These are phyloP conservation scores for Solanum ossicruentum DNA, from an alignment of 257 asterid species.

Conservation along the genomic window DNA sequence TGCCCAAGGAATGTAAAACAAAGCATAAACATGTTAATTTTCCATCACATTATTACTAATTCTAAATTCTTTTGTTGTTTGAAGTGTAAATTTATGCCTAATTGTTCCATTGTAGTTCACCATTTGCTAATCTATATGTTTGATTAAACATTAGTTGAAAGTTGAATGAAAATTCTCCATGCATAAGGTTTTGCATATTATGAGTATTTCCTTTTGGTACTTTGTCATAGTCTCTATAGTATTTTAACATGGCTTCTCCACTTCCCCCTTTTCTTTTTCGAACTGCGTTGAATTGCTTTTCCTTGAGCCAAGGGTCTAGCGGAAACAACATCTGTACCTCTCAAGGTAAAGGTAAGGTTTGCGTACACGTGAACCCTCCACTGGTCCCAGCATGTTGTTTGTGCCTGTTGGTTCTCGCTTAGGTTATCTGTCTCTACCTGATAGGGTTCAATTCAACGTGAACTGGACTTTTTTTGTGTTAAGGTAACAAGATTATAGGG, in stretches of 20 bases:
- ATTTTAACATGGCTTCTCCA: not conserved
- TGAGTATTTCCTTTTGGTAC: not conserved
- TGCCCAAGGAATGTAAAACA: not conserved
- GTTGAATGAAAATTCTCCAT: not conserved
- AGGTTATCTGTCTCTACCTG: not conserved
- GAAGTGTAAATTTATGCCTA: not conserved
- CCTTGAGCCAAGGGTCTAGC: not conserved
- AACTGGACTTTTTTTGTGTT: not conserved
- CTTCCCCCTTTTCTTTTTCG: not conserved
- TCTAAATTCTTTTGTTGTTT: not conserved
- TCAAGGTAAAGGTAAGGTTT: not conserved
- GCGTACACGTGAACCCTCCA: not conserved
- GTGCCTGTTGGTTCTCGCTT: not conserved
- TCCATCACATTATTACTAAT: not conserved
- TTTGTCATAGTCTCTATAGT: not conserved
- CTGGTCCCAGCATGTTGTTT: not conserved
- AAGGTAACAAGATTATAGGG: not conserved
- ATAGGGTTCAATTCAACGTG: not conserved
- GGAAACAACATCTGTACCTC: not conserved
- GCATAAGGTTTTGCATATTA: not conserved
- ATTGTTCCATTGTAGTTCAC: not conserved
- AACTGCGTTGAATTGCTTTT: not conserved
- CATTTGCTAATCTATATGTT: not conserved
- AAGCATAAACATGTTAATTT: not conserved
- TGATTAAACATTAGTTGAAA: not conserved